phyloP scores from a whole-genome alignment of 345 rosid genomes.

The Abelmoschus esculentus region DNA sequence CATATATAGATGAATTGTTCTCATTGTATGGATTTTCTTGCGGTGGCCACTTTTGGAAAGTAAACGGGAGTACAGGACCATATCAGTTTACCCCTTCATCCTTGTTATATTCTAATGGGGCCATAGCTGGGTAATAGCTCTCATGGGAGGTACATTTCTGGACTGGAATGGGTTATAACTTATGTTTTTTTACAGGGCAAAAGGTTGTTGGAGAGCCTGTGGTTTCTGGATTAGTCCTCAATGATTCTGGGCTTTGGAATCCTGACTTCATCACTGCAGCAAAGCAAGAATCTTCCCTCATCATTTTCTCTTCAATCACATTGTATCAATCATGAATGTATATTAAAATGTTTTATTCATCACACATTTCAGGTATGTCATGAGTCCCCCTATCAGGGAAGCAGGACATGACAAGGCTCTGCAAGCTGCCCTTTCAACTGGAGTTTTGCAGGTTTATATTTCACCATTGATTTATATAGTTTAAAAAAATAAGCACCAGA shows the following conservation, averaged over 20 bases:
- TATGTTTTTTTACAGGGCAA: conserved; percentile 63
- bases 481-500: background rate
- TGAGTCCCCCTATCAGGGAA: conserved; percentile 95
- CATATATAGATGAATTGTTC: background rate
- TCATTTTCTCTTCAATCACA: background rate
- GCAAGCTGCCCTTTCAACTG: conserved; percentile 90
- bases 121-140: background rate
- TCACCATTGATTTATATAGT: background rate
- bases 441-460: conserved; percentile 70
- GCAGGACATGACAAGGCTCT: conserved; percentile 82
- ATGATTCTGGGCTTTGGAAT: conserved; percentile 87
- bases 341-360: conserved; percentile 7
- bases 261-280: conserved; percentile 82
- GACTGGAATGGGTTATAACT: background rate
- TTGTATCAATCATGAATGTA: conserved; percentile 2
- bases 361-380: conserved; percentile 63
- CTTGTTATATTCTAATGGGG: background rate
- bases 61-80: background rate
- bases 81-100: background rate
- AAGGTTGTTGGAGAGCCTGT: conserved; percentile 91
- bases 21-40: background rate
- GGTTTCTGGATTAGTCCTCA: conserved; percentile 81
- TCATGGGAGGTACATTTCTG: background rate
- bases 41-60: background rate
- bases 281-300: conserved; percentile 36